phyloP scores from a whole-genome alignment of 306 rosid species.

The Argentina anserina region DNA sequence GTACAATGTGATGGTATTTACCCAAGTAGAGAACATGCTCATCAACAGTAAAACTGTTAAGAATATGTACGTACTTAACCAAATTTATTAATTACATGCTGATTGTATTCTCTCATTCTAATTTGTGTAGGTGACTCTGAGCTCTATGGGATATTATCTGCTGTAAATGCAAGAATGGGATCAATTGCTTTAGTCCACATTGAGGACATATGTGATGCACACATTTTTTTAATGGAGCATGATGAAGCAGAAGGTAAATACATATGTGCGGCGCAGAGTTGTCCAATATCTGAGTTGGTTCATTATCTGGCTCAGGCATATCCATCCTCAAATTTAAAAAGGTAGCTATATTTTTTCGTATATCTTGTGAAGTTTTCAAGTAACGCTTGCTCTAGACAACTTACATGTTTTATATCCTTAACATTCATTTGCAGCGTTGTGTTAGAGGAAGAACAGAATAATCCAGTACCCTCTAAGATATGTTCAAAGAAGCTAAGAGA shows the following conservation, averaged over 20 bases:
- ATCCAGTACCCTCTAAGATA: slow-evolving; percentile 40
- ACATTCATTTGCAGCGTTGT: slow-evolving; percentile 24
- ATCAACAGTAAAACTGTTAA: not conserved
- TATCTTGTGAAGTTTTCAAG: not conserved
- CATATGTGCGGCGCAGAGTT: slow-evolving; percentile 55
- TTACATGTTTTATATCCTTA: not conserved
- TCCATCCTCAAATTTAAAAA: slow-evolving; percentile 33
- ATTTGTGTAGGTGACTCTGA: slow-evolving; percentile 46
- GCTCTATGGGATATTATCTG: slow-evolving; percentile 42
- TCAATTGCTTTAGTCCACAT: slow-evolving; percentile 68
- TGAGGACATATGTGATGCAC: slow-evolving; percentile 77
- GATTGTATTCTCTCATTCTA: not conserved
- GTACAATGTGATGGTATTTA: not conserved
- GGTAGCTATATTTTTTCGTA: slow-evolving; percentile 16
- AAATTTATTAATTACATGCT: too few relatives aligned
- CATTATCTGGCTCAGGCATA: slow-evolving; percentile 39
- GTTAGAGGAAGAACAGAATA: slow-evolving; percentile 31
- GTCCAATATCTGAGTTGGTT: slow-evolving; percentile 38
- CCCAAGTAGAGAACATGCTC: not conserved
- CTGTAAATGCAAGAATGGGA: slow-evolving; percentile 77
- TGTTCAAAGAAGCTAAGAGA: slow-evolving; percentile 67
- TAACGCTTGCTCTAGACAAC: not conserved
- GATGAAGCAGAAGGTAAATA: slow-evolving; percentile 55
- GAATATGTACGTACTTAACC: not conserved
- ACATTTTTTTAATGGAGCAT: slow-evolving; percentile 74